phyloP scores from a whole-genome alignment of 73 alveolate genomes.

The Halteria grandinella region DNA sequence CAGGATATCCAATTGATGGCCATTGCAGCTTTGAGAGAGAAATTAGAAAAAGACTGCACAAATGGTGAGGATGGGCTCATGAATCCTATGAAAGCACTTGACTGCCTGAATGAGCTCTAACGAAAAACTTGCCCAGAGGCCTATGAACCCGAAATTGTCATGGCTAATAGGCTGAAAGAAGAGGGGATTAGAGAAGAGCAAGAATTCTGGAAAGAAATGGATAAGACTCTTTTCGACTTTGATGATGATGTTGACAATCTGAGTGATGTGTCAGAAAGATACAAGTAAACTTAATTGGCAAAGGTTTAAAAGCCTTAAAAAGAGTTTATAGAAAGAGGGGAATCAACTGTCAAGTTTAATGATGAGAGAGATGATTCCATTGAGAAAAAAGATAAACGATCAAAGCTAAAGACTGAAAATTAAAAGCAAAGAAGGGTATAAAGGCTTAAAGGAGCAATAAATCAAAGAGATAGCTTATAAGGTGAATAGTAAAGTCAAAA shows the following conservation, averaged over 20 bases:
- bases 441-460: no score
- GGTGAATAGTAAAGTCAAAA: no score
- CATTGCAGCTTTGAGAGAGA: background rate
- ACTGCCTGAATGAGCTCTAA: conserved; percentile 11
- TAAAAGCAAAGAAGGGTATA: background rate
- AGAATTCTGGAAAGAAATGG: conserved; percentile 5
- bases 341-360: background rate
- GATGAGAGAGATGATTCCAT: background rate
- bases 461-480: no score
- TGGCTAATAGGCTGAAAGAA: background rate
- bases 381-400: background rate
- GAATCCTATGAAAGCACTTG: conserved; percentile 29
- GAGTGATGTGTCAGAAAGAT: conserved; percentile 43
- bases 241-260: conserved; percentile 47
- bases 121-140: conserved; percentile 52
- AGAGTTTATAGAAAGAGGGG: background rate
- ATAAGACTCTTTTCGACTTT: conserved; percentile 45
- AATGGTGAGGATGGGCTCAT: conserved; percentile 25
- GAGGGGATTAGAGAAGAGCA: background rate
- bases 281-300: background rate
- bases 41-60: conserved; percentile 27
- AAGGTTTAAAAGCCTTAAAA: background rate
- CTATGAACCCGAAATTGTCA: conserved; percentile 47
- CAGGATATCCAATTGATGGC: no score
- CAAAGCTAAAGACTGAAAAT: background rate